These are phyloP conservation scores for Millerago galiae DNA, from an alignment of 805 yeast genomes.

Conservation along the genomic window DNA sequence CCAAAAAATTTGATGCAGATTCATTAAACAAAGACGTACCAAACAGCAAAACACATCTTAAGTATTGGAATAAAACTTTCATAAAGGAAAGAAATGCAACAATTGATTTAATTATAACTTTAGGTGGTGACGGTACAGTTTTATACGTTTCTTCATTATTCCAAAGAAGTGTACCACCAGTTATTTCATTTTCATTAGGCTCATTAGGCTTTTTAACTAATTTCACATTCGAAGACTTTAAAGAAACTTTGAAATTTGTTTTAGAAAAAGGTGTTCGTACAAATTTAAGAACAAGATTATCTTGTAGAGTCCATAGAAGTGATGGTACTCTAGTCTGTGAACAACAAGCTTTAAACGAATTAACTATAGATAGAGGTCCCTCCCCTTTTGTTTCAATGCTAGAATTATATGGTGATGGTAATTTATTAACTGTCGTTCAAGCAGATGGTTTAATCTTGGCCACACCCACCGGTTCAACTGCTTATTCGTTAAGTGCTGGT, in stretches of 20 bases:
- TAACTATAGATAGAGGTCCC: slow-evolving; percentile 91
- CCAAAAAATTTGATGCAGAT: slow-evolving; percentile 55
- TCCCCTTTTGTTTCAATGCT: slow-evolving; percentile 87
- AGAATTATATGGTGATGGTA: slow-evolving; percentile 84
- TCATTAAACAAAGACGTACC: slow-evolving; percentile 45
- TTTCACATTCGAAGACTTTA: slow-evolving; percentile 70
- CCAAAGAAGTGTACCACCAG: slow-evolving; percentile 85
- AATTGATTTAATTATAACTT: slow-evolving; percentile 69
- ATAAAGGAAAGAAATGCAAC: slow-evolving; percentile 28
- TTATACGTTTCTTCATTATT: slow-evolving; percentile 81
- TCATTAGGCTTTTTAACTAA: slow-evolving; percentile 90
- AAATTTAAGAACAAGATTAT: slow-evolving; percentile 79
- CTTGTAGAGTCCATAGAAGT: slow-evolving; percentile 62
- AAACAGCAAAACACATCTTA: slow-evolving; percentile 38
- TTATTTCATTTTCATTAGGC: slow-evolving; percentile 82
- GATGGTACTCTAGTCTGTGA: slow-evolving; percentile 37
- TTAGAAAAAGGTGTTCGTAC: slow-evolving; percentile 68
- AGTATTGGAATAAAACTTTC: slow-evolving; percentile 64
- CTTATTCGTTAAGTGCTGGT: slow-evolving; percentile 91
- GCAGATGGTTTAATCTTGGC: slow-evolving; percentile 92
- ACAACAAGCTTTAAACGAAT: slow-evolving; percentile 79
- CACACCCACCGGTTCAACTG: slow-evolving; percentile 95
- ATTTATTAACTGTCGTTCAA: slow-evolving; percentile 80
- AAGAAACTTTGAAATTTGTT: slow-evolving; percentile 48
- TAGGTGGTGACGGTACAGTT: slow-evolving; percentile 98